Conservation (phyloP, 768 basidiomycete genomes). For the Lactarius deliciosus region DNA sequence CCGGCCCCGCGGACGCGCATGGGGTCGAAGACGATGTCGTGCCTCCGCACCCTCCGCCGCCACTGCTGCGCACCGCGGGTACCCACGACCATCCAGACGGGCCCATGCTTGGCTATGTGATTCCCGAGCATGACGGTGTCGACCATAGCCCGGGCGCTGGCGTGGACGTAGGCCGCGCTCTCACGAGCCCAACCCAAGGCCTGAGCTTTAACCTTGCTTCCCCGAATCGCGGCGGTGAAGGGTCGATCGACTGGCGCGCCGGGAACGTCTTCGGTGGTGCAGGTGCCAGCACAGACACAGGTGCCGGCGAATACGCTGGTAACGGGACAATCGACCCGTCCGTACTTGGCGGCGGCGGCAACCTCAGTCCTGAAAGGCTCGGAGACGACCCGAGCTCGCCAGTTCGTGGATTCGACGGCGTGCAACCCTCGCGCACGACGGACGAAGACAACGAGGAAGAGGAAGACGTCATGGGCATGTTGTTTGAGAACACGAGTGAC, state of each 20-base stretch:
- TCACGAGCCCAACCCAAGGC: neutral
- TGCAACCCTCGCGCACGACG: neutral
- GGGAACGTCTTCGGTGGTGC: neutral
- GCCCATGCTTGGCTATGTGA: neutral
- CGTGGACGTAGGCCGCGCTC: no score
- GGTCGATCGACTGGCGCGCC: slow-evolving; percentile 12
- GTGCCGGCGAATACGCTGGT: slow-evolving; percentile 10
- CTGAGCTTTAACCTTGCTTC: neutral
- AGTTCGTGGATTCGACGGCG: neutral
- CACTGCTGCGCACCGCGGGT: neutral
- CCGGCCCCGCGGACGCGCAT: no score
- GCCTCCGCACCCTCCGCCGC: slow-evolving; percentile 1
- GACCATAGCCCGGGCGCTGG: no score
- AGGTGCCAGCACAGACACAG: neutral
- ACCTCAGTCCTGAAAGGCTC: slow-evolving; percentile 8
- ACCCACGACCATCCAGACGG: slow-evolving; percentile 10
- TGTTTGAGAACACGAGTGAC: slow-evolving; percentile 1
- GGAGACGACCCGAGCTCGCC: neutral
- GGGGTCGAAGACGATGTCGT: no score
- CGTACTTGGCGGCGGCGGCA: slow-evolving; percentile 17
- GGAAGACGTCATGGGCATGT: slow-evolving; percentile 7
- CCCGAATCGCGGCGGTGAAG: neutral
- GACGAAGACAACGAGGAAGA: slow-evolving; percentile 7
- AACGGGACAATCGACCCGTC: slow-evolving; percentile 29
- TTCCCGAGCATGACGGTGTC: no score